Base-by-base conservation (phyloP, 129 eudicot species). In the Flaveria trinervia region DNA sequence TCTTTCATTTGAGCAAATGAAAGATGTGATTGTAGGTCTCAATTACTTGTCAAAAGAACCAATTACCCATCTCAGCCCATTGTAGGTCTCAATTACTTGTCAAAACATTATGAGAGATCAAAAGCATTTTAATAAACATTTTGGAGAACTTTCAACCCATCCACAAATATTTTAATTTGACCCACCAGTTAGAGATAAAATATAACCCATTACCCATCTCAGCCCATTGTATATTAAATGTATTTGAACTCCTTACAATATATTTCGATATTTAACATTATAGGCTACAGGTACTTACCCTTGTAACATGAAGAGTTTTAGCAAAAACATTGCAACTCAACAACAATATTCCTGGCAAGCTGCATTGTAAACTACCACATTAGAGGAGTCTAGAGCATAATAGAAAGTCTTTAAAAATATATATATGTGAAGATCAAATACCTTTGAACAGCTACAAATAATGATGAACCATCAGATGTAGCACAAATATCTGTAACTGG, bases 371-470 rank as follows among this genome's bases (percentile, higher is more conserved):
- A 49, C 18, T 26, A 55, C 22, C 49, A 65, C 18, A 10, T 80
- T 12, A 84, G 81, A 68, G 23, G 4, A 48, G 70, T 76, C 30
- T 16, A n/a, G 0, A 62, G 36, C 66, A 46, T 23, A 36, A 76
- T 13, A 43, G 7, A 71, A 71, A n/a, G 20, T 17, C 26, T 17
- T 28, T 4, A 17, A 4, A 14, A 36, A 70, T 59, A 3, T 7
- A 68, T 6, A 43, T 10, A 20, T 33, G 3, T 52, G 51, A 52
- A 56, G 46, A 72, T 67, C 55, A 18, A 30, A 72, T 83, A 80
- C 99, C 93, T 77, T 80, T 94, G 99, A 73, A 89, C 77, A 51
- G 96, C 98, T 57, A 89, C 98, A 74, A 86, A 96, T 57, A 91
- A 80, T 66, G 87, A 80, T 14, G 90, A 89, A 44, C 96, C 92